A percentile compares a stretch with the other conserved stretches of the same genome.
phyloP scores from a whole-genome alignment of 2,329 filamentous ascomycete species.

The Fusarium sp. region DNA sequence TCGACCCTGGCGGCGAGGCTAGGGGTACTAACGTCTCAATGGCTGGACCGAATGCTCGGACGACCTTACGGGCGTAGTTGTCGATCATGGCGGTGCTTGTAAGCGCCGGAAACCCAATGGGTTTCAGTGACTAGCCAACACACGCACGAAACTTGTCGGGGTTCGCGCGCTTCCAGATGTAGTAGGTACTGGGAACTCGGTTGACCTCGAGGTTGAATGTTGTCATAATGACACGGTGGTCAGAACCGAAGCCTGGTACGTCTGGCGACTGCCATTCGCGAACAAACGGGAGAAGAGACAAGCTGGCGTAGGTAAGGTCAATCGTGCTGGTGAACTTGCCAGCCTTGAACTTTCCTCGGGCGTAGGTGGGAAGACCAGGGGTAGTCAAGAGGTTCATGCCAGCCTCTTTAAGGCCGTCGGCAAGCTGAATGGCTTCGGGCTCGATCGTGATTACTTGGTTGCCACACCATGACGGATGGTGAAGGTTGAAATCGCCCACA shows the following conservation, averaged over 20 bases:
- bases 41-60: not conserved
- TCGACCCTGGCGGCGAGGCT: not conserved
- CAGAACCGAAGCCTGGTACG: not conserved
- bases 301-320: not conserved
- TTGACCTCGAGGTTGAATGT: not conserved
- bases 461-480: not conserved
- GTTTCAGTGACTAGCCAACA: not conserved
- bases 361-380: not conserved
- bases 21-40: not conserved
- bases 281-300: not conserved
- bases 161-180: not conserved
- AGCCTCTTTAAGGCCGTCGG: not conserved
- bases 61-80: not conserved
- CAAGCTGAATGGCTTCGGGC: not conserved
- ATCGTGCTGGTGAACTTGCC: not conserved
- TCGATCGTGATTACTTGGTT: not conserved
- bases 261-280: not conserved
- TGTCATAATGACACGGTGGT: not conserved
- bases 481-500: not conserved
- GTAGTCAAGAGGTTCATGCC: not conserved
- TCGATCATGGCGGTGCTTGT: not conserved
- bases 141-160: not conserved
- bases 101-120: not conserved
- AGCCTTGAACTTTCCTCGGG: not conserved
- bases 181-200: not conserved